These are phyloP conservation scores for Barnettozyma wickerhamii DNA, from an alignment of 805 yeast species.

Conservation along the genomic window DNA sequence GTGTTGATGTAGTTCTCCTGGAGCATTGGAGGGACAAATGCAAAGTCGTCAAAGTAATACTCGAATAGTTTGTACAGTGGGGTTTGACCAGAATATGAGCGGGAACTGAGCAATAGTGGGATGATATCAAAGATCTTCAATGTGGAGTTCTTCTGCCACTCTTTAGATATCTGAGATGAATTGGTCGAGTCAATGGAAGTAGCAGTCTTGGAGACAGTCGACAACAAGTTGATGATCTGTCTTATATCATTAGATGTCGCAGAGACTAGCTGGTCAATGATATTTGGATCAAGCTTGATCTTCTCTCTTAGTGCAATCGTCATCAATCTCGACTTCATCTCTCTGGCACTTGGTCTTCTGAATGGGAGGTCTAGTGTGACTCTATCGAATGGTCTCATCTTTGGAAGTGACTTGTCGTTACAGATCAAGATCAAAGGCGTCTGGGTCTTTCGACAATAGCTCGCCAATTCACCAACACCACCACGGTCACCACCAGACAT, in stretches of 20 bases:
- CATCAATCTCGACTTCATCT: constrained; percentile 79
- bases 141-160: constrained; percentile 89
- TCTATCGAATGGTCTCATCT: constrained; percentile 93
- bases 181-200: constrained; percentile 58
- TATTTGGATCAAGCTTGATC: constrained; percentile 70
- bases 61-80: constrained; percentile 79
- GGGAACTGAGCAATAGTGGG: constrained; percentile 58
- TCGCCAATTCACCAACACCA: constrained; percentile 93
- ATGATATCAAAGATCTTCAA: constrained; percentile 91
- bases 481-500: constrained; percentile 99
- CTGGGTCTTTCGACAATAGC: constrained; percentile 76
- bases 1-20: constrained; percentile 87
- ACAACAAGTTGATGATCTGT: constrained; percentile 84
- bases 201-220: constrained; percentile 77
- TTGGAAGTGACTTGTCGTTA: constrained; percentile 87
- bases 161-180: constrained; percentile 53
- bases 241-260: constrained; percentile 90
- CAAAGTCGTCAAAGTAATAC: constrained; percentile 90
- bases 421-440: constrained; percentile 92
- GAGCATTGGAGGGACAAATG: constrained; percentile 91
- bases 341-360: constrained; percentile 81
- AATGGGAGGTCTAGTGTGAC: constrained; percentile 77
- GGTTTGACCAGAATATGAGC: constrained; percentile 49
- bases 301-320: constrained; percentile 86
- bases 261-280: constrained; percentile 78